phyloP scores from a whole-genome alignment of 2,329 filamentous ascomycete species.

The Huntiella moniliformis region DNA sequence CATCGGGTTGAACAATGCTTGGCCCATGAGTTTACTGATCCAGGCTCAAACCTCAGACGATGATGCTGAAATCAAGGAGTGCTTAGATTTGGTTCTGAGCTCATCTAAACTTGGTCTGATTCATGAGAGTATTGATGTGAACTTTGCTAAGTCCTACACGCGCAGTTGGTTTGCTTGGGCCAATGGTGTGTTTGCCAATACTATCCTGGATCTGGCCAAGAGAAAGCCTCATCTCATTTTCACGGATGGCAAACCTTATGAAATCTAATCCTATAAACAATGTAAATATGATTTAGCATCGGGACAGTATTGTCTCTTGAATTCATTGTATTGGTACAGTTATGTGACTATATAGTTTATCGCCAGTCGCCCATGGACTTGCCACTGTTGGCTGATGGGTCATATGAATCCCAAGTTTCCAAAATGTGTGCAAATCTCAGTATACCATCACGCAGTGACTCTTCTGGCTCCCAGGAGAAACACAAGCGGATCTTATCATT shows the following conservation, averaged over 20 bases:
- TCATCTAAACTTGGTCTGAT: conserved; percentile 63
- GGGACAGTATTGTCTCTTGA: not conserved
- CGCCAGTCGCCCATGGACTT: conserved; percentile 8
- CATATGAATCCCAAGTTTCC: conserved; percentile 16
- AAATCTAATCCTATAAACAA: conserved; percentile 19
- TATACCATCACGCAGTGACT: conserved; percentile 47
- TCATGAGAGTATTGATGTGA: conserved; percentile 83
- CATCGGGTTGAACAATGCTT: conserved; percentile 75
- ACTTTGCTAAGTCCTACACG: conserved; percentile 48
- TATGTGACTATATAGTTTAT: not conserved
- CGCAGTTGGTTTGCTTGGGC: conserved; percentile 97
- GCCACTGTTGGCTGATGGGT: conserved; percentile 7
- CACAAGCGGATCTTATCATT: conserved; percentile 43
- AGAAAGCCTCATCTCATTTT: conserved; percentile 81
- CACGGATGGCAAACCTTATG: conserved; percentile 39
- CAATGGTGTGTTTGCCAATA: conserved; percentile 87
- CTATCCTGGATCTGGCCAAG: conserved; percentile 73
- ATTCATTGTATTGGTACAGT: not conserved
- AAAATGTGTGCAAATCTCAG: conserved; percentile 36
- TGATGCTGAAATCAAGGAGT: conserved; percentile 61
- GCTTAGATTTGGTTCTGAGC: conserved; percentile 54
- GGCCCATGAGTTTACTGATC: conserved; percentile 89
- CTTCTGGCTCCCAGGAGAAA: conserved; percentile 54
- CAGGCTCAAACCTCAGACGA: conserved; percentile 78
- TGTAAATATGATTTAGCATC: not conserved